phyloP scores from a whole-genome alignment of 1,139 yeast genomes.

The Zhuliangozyma parablackwelliae region DNA sequence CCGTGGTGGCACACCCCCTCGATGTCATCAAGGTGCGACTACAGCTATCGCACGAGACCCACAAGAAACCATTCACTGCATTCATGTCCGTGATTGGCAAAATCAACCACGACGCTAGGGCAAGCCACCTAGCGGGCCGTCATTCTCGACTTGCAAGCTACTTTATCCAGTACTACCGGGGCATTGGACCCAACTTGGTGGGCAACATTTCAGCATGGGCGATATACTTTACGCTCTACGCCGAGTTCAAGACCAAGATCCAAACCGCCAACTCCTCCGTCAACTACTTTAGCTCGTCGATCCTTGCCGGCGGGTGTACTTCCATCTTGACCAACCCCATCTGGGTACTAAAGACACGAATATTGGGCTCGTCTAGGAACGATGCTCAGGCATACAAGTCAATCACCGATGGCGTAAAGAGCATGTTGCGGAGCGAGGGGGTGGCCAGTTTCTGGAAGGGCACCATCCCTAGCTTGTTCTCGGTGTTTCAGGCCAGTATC shows the following conservation, averaged over 20 bases:
- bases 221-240: slow-evolving; percentile 71
- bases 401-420: slow-evolving; percentile 48
- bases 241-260: slow-evolving; percentile 44
- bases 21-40: slow-evolving; percentile 80
- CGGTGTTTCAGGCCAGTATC: slow-evolving; percentile 83
- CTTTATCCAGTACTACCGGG: slow-evolving; percentile 52
- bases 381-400: slow-evolving; percentile 54
- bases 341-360: slow-evolving; percentile 88
- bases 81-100: slow-evolving; percentile 14
- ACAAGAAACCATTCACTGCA: slow-evolving; percentile 9
- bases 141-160: slow-evolving; percentile 1
- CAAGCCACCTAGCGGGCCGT: neutral
- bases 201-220: slow-evolving; percentile 93
- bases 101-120: slow-evolving; percentile 14
- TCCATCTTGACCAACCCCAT: slow-evolving; percentile 82
- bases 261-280: slow-evolving; percentile 16
- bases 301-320: slow-evolving; percentile 69
- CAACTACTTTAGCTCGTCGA: slow-evolving; percentile 33
- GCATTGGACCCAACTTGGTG: slow-evolving; percentile 70
- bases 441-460: slow-evolving; percentile 76
- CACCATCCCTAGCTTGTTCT: slow-evolving; percentile 71
- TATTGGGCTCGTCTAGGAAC: slow-evolving; percentile 54
- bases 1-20: slow-evolving; percentile 80
- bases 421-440: slow-evolving; percentile 62
- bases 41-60: slow-evolving; percentile 38